These are phyloP conservation scores for Colletotrichum viniferum DNA, from an alignment of 2,329 filamentous ascomycete genomes.

Conservation along the genomic window DNA sequence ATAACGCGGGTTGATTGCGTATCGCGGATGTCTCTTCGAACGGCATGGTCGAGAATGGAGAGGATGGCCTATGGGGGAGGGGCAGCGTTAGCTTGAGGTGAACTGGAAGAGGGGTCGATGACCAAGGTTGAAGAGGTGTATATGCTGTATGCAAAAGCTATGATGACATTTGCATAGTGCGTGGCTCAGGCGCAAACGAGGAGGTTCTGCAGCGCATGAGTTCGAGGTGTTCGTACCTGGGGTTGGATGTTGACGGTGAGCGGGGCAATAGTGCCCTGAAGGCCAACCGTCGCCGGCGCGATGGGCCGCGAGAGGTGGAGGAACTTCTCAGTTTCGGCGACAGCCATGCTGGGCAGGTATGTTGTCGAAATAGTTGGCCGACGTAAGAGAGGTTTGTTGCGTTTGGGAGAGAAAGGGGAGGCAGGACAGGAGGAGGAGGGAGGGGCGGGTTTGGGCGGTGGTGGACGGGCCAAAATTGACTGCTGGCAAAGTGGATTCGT, in stretches of 20 bases:
- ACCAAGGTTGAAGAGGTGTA: neutral
- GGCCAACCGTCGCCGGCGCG: constrained; percentile 78
- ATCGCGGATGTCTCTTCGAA: constrained; percentile 76
- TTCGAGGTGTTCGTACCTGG: constrained; percentile 66
- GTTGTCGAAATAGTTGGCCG: neutral
- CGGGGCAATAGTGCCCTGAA: constrained; percentile 86
- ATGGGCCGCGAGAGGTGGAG: constrained; percentile 93
- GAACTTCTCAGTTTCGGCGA: constrained; percentile 76
- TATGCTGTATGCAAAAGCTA: neutral
- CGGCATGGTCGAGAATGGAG: constrained; percentile 89
- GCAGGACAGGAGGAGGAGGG: constrained; percentile 16
- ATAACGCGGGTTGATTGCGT: constrained; percentile 95
- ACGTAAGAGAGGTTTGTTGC: constrained; percentile 21
- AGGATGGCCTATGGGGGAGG: constrained; percentile 61
- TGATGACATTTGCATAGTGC: neutral
- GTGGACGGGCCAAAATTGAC: constrained; percentile 21
- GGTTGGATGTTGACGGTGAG: constrained; percentile 94
- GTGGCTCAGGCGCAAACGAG: neutral
- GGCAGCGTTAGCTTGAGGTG: neutral
- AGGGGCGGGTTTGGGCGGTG: constrained; percentile 6
- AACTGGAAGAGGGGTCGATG: neutral
- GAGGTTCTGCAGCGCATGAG: neutral
- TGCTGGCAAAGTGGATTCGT: constrained; percentile 24
- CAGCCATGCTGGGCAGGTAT: constrained; percentile 73
- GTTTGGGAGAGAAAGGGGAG: constrained; percentile 18